phyloP scores from a whole-genome alignment of 306 rosid genomes.

The Cicer judaicum region DNA sequence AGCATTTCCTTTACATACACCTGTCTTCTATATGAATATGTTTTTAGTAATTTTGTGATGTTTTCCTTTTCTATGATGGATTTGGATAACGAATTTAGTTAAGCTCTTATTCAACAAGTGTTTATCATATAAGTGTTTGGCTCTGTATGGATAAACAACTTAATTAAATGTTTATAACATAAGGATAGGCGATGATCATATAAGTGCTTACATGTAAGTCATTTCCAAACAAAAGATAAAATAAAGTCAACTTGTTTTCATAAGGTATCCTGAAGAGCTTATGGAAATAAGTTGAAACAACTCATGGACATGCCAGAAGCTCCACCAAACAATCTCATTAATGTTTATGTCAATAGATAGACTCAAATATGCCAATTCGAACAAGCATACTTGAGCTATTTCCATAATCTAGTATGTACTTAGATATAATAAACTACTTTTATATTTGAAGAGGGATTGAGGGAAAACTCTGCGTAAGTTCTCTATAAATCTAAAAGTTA shows the following conservation, averaged over 20 bases:
- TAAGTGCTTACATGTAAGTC: too few species aligned
- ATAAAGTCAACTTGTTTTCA: too few species aligned
- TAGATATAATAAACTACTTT: not conserved
- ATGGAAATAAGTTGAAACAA: too few species aligned
- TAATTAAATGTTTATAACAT: too few species aligned
- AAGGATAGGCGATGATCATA: too few species aligned
- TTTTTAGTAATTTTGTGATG: not conserved
- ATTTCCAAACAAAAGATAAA: too few species aligned
- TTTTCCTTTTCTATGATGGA: slow-evolving; percentile 8
- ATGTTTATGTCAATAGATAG: too few species aligned
- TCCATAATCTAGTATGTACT: not conserved
- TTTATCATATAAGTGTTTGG: not conserved
- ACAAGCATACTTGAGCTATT: not conserved
- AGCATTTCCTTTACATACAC: slow-evolving; percentile 33
- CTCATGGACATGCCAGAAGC: too few species aligned
- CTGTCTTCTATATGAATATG: slow-evolving; percentile 21
- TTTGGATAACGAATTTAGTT: not conserved
- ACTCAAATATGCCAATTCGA: too few species aligned
- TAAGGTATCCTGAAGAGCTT: too few species aligned
- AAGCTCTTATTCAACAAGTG: not conserved
- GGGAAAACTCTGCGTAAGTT: not conserved
- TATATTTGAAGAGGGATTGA: not conserved
- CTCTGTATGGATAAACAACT: too few species aligned
- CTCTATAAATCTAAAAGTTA: not conserved
- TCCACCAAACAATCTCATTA: too few species aligned